Conservation (phyloP, 2,329 filamentous ascomycete species). For the Alternaria postmessia region DNA sequence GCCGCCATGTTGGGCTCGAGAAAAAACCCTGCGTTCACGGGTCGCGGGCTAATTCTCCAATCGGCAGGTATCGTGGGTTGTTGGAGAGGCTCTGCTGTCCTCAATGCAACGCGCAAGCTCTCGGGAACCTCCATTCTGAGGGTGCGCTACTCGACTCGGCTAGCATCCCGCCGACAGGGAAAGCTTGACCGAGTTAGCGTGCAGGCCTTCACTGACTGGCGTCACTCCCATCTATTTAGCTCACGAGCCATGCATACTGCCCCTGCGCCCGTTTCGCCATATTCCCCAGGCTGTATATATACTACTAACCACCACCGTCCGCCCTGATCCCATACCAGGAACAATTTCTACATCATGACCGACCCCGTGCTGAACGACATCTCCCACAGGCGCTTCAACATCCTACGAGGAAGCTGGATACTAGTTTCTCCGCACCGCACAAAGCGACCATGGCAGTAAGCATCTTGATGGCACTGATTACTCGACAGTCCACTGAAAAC, state of each 20-base stretch:
- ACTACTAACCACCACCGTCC: conserved; percentile 11
- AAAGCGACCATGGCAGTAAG: conserved; percentile 97
- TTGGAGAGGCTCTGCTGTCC: conserved; percentile 43
- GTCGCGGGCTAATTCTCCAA: conserved; percentile 36
- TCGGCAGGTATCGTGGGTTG: conserved; percentile 35
- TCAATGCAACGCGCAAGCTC: conserved; percentile 24
- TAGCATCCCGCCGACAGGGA: conserved; percentile 35
- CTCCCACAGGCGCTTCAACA: conserved; percentile 93
- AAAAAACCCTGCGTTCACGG: conserved; percentile 33
- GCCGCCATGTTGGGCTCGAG: conserved; percentile 51
- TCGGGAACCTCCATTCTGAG: conserved; percentile 21
- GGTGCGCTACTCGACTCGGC: conserved; percentile 30
- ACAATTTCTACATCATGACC: conserved; percentile 48
- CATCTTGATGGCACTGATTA: neutral
- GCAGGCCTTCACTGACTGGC: conserved; percentile 29
- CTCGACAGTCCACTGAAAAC: conserved; percentile 13
- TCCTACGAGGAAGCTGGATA: conserved; percentile 87
- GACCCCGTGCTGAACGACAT: conserved; percentile 78
- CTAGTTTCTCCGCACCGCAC: conserved; percentile 95
- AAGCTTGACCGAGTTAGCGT: conserved; percentile 31
- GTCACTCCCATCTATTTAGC: conserved; percentile 38
- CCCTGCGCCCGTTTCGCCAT: conserved; percentile 20
- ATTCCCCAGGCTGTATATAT: conserved; percentile 24
- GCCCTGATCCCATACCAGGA: conserved; percentile 14
- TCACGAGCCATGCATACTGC: conserved; percentile 27